Evolutionary conservation across 2,329 filamentous ascomycete genomes (phyloP).

Genomic region (Coniochaeta sp.): DNA sequence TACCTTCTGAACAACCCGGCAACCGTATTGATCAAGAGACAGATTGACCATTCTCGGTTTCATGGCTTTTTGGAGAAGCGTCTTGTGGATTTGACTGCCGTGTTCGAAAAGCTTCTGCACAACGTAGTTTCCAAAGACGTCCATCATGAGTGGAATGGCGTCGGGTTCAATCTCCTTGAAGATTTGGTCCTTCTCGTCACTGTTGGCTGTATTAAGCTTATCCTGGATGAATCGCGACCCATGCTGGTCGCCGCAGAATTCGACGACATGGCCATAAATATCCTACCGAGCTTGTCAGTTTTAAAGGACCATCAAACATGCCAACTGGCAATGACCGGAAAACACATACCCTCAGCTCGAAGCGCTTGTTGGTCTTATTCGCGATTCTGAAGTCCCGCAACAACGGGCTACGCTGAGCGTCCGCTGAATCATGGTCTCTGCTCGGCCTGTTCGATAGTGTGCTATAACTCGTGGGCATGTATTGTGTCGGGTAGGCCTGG

Average conservation of each 20-base stretch:
- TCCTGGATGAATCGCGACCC: conserved; percentile 93
- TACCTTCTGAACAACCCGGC: conserved; percentile 88
- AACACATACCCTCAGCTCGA: conserved; percentile 62
- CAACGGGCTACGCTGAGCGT: conserved; percentile 60
- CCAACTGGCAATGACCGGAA: not conserved
- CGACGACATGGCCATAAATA: conserved; percentile 80
- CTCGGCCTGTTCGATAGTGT: not conserved
- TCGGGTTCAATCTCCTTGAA: conserved; percentile 85
- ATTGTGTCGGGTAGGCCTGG: not conserved
- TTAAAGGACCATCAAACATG: not conserved
- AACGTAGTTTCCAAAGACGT: conserved; percentile 97
- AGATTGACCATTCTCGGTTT: conserved; percentile 73
- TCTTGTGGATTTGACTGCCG: conserved; percentile 90
- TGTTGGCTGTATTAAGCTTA: conserved; percentile 87
- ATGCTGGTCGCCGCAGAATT: conserved; percentile 93
- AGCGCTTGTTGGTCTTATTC: conserved; percentile 64
- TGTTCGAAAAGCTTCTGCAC: conserved; percentile 98
- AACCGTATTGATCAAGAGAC: conserved; percentile 86
- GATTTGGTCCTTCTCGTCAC: conserved; percentile 87
- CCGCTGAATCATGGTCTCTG: conserved; percentile 51
- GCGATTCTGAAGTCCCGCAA: conserved; percentile 75
- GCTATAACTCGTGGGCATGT: not conserved
- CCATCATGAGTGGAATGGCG: conserved; percentile 82
- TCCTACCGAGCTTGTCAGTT: conserved; percentile 40
- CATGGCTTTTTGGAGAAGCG: conserved; percentile 78